These are phyloP conservation scores for Coemansia sp. DNA, from an alignment of 192 early-diverging fungal species.

Conservation along the genomic window DNA sequence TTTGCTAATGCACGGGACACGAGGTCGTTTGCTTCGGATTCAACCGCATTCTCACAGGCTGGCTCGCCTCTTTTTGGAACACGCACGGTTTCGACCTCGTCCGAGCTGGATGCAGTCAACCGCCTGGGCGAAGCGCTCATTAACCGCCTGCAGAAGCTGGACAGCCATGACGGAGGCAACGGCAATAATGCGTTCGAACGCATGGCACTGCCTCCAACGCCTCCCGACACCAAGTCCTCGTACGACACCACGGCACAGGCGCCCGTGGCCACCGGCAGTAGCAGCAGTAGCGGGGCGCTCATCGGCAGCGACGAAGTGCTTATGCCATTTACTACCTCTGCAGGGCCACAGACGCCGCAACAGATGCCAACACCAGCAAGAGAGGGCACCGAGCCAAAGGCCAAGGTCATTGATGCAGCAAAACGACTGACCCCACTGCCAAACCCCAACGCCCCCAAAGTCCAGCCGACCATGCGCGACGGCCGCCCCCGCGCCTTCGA, in stretches of 20 bases:
- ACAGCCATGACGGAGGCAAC: neutral
- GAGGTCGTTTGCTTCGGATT: conserved; percentile 50
- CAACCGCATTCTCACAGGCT: conserved; percentile 48
- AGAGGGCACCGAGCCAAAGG: neutral
- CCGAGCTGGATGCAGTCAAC: conserved; percentile 28
- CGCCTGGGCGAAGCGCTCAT: conserved; percentile 47
- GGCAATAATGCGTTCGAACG: neutral
- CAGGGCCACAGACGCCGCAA: conserved; percentile 21
- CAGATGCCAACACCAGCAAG: neutral
- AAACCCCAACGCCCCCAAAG: conserved; percentile 47
- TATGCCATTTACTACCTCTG: conserved; percentile 25
- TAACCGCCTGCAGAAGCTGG: conserved; percentile 17
- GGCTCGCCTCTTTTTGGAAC: conserved; percentile 17
- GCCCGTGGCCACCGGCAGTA: neutral
- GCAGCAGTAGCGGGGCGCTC: conserved; percentile 15
- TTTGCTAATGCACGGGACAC: conserved; percentile 25
- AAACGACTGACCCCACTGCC: conserved; percentile 44
- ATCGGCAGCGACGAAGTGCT: conserved; percentile 33
- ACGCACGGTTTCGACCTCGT: conserved; percentile 22
- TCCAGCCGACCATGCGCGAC: conserved; percentile 25
- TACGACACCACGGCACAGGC: neutral
- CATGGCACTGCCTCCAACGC: conserved; percentile 2
- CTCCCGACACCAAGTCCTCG: neutral
- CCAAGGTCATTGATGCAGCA: conserved; percentile 20
- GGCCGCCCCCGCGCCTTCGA: conserved; percentile 47